phyloP scores from a whole-genome alignment of 1,284 basidiomycete species.

The Termitomyces sp. region DNA sequence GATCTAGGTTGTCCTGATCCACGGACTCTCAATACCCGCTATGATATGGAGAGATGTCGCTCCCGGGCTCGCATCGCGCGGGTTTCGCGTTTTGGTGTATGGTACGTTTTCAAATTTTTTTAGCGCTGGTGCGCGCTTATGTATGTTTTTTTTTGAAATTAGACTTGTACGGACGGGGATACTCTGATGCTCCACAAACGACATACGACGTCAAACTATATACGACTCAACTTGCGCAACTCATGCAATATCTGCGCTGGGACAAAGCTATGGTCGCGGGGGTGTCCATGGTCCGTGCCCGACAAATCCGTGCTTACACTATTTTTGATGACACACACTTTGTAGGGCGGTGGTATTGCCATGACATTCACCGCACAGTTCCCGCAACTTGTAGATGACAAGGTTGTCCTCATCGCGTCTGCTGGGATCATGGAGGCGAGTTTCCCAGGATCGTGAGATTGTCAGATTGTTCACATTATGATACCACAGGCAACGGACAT shows the following conservation, averaged over 20 bases:
- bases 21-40: constrained; percentile 71
- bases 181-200: constrained; percentile 68
- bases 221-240: constrained; percentile 70
- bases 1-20: constrained; percentile 64
- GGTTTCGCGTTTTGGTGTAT: constrained; percentile 72
- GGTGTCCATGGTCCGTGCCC: constrained; percentile 58
- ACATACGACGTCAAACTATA: constrained; percentile 61
- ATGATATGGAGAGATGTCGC: constrained; percentile 73
- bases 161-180: constrained; percentile 79
- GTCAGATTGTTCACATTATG: background rate
- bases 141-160: background rate
- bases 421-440: constrained; percentile 63
- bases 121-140: constrained; percentile 29
- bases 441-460: background rate
- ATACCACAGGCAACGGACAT: constrained; percentile 52
- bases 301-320: constrained; percentile 1
- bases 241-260: constrained; percentile 75
- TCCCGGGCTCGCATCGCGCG: constrained; percentile 52
- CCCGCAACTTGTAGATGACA: constrained; percentile 60
- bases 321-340: constrained; percentile 2
- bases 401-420: constrained; percentile 60
- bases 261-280: constrained; percentile 58
- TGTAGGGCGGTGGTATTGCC: constrained; percentile 67
- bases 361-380: constrained; percentile 65
- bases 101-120: constrained; percentile 36